Conservation (phyloP, 2,329 filamentous ascomycete species). For the Fusarium lateritium region DNA sequence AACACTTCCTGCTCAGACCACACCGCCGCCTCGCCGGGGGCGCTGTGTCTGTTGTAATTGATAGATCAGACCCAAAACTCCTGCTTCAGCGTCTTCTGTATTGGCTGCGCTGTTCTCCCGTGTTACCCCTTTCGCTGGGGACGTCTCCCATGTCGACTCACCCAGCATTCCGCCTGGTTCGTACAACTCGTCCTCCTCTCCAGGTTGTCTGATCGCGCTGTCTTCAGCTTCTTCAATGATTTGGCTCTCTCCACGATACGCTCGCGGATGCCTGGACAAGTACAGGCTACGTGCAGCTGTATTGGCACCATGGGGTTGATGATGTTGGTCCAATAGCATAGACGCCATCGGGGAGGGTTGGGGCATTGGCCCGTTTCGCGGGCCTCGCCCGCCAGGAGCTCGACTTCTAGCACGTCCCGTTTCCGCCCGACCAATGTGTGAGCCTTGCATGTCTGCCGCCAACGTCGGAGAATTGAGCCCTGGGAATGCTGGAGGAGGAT, state of each 20-base stretch:
- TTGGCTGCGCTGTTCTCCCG: constrained; percentile 66
- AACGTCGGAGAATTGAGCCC: constrained; percentile 75
- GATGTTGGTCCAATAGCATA: constrained; percentile 80
- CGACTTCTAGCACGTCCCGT: constrained; percentile 63
- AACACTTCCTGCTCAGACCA: constrained; percentile 45
- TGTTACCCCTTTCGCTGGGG: constrained; percentile 65
- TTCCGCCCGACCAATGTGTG: constrained; percentile 59
- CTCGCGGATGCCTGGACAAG: constrained; percentile 60
- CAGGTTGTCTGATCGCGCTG: constrained; percentile 57
- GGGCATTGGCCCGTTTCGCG: constrained; percentile 57
- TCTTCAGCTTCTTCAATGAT: constrained; percentile 71
- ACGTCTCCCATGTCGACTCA: constrained; percentile 73
- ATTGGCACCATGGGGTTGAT: constrained; percentile 73
- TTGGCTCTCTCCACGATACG: constrained; percentile 63
- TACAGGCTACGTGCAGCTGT: constrained; percentile 63
- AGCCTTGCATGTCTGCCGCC: constrained; percentile 69
- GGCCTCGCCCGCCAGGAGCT: constrained; percentile 53
- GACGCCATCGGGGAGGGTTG: constrained; percentile 78
- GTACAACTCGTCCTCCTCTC: constrained; percentile 69
- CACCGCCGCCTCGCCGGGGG: constrained; percentile 62
- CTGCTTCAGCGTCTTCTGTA: constrained; percentile 64
- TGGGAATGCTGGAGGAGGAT: constrained; percentile 82
- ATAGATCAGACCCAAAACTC: constrained; percentile 71
- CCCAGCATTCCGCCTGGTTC: constrained; percentile 66
- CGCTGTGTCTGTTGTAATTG: constrained; percentile 72